Conservation (phyloP, 805 yeast genomes). For the Barnettozyma botsteinii region DNA sequence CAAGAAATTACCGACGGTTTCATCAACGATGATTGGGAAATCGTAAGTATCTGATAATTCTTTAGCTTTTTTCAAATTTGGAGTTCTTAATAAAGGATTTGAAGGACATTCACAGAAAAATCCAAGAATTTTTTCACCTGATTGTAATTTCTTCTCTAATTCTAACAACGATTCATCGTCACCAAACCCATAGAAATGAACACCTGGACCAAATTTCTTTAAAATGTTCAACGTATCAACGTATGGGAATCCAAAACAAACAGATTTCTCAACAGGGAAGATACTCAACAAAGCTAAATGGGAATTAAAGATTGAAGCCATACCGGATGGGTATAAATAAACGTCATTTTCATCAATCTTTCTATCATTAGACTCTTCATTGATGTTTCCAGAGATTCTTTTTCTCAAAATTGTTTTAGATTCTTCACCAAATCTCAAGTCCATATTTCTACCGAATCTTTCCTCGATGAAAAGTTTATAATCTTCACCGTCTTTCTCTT, state of each 20-base stretch:
- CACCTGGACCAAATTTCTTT: conserved; percentile 88
- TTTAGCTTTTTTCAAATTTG: conserved; percentile 62
- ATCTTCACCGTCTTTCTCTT: background rate
- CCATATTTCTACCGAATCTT: conserved; percentile 85
- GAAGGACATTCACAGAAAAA: conserved; percentile 93
- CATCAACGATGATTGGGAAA: conserved; percentile 85
- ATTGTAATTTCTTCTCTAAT: conserved; percentile 53
- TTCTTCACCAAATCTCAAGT: conserved; percentile 63
- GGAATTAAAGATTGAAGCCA: conserved; percentile 85
- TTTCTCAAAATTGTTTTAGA: conserved; percentile 72
- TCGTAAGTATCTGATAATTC: conserved; percentile 60
- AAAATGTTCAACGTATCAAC: conserved; percentile 86
- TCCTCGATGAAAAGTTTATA: conserved; percentile 61
- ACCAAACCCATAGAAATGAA: conserved; percentile 78
- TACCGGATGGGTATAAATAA: conserved; percentile 82
- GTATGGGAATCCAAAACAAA: conserved; percentile 94
- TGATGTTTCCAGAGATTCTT: conserved; percentile 59
- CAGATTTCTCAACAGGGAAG: conserved; percentile 47
- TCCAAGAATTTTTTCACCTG: conserved; percentile 65
- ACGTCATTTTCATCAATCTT: conserved; percentile 54
- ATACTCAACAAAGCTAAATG: conserved; percentile 49
- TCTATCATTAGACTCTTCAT: conserved; percentile 19
- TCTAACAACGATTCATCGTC: conserved; percentile 64
- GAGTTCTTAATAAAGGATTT: conserved; percentile 85
- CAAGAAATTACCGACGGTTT: conserved; percentile 87